Base-by-base conservation (phyloP, 768 basidiomycete species). In the Mycena sanguinolenta region DNA sequence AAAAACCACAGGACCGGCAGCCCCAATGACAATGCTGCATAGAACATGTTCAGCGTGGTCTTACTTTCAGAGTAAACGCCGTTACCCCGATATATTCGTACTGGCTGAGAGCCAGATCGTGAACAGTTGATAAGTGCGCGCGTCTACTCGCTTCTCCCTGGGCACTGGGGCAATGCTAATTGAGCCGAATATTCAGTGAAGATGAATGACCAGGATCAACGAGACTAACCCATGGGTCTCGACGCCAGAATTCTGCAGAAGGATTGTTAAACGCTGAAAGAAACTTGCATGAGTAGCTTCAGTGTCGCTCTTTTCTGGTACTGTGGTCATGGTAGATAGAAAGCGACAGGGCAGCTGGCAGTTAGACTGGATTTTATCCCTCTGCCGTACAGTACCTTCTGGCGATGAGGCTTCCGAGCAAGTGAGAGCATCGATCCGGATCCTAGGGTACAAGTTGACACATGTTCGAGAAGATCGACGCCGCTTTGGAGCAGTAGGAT, bases 51-150 rank as follows among this genome's bases (percentile, higher is more conserved):
- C 8, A 79, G 85, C 85, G 14, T 4, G 16, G 6, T 23, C 25
- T 8, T 53, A n/a, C n/a, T n/a, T 32, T 12, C 34, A 13, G 54
- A 14, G 28, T 19, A 21, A 23, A 23, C 14, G 17, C 17, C n/a
- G n/a, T 30, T 32, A 91, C 79, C 84, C 85, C 21, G 91, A 81
- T 30, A 92, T 86, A 73, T 92, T 92, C 78, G 91, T 85, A 75
- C 91, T 92, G 63, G 88, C 85, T 10, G 91, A 89, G 74, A 92
- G 90, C 92, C 91, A 92, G 5, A 92, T 83, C 74, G 90, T 90
- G 81, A 92, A 92, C 74, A 92, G 79, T 69, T 92, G 90, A 74
- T 87, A 88, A 60, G 88, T 85, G 55, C 87, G 86, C 23, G 81
- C 85, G 73, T 92, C 91, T 12, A 75, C 83, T 54, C 91, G 85